Evolutionary conservation across 345 rosid species (phyloP).

Genomic region (Hibiscus mutabilis): DNA sequence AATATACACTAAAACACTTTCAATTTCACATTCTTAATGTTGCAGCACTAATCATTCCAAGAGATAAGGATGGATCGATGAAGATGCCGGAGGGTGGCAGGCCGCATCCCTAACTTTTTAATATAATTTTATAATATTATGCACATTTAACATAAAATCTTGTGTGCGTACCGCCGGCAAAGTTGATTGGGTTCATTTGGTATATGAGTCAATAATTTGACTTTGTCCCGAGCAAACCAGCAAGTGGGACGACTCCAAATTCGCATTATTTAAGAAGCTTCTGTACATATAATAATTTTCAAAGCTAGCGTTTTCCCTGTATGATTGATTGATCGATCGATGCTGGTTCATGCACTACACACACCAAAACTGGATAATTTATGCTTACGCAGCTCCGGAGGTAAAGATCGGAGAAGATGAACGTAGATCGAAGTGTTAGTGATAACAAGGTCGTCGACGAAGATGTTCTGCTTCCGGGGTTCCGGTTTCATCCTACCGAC

Average conservation of each 20-base stretch:
- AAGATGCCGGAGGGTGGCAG: no score
- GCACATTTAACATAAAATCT: no score
- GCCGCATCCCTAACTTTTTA: no score
- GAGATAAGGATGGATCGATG: no score
- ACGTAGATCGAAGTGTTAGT: not conserved
- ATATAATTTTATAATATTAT: no score
- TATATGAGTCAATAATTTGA: conserved; percentile 5
- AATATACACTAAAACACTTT: no score
- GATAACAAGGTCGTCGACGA: conserved; percentile 16
- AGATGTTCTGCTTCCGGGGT: conserved; percentile 58
- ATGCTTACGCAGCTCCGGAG: not conserved
- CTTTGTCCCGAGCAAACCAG: conserved; percentile 6
- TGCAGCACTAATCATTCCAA: no score
- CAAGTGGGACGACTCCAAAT: not conserved
- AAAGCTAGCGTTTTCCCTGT: not conserved
- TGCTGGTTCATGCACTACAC: not conserved
- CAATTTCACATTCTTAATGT: no score
- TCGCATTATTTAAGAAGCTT: conserved; percentile 2
- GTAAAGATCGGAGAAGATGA: not conserved
- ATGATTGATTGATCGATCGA: not conserved
- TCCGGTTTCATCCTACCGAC: conserved; percentile 89
- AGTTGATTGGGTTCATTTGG: not conserved
- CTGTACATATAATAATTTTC: not conserved
- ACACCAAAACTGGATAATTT: not conserved
- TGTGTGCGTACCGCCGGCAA: no score